phyloP scores from a whole-genome alignment of 306 rosid species.

The Trifolium pratense region DNA sequence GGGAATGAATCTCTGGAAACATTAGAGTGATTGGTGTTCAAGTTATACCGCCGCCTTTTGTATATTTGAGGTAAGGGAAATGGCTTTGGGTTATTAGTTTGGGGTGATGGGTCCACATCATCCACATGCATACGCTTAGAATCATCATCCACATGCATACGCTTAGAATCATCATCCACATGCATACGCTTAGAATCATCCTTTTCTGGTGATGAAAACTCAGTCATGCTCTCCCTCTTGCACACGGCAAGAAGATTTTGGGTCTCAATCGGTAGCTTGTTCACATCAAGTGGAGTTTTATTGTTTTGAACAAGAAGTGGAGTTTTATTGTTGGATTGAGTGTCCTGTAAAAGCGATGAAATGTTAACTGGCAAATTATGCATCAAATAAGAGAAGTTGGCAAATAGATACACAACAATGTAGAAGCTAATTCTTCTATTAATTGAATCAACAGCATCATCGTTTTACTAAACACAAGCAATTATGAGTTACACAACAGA shows the following conservation, averaged over 20 bases:
- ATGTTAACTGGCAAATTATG: slow-evolving; percentile 26
- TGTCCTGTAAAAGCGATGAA: slow-evolving; percentile 57
- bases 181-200: slow-evolving; percentile 37
- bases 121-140: slow-evolving; percentile 42
- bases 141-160: slow-evolving; percentile 45
- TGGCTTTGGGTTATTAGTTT: slow-evolving; percentile 62
- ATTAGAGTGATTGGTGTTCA: slow-evolving; percentile 57
- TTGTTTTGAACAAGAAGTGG: slow-evolving; percentile 53
- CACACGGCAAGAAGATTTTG: slow-evolving; percentile 61
- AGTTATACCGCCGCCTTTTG: slow-evolving; percentile 74
- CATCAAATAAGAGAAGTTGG: slow-evolving; percentile 1
- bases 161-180: slow-evolving; percentile 55
- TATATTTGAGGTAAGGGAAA: slow-evolving; percentile 64
- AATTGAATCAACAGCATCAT: slow-evolving; percentile 28
- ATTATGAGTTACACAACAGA: slow-evolving; percentile 10
- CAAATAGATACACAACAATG: slow-evolving; percentile 13
- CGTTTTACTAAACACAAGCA: slow-evolving; percentile 28
- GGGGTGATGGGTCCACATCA: slow-evolving; percentile 56
- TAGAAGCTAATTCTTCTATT: slow-evolving; percentile 19
- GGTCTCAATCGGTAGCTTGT: slow-evolving; percentile 67
- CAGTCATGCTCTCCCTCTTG: slow-evolving; percentile 79
- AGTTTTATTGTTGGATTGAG: slow-evolving; percentile 55
- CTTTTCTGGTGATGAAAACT: slow-evolving; percentile 57
- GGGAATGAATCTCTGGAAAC: slow-evolving; percentile 68
- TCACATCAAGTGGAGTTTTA: slow-evolving; percentile 56